Evolutionary conservation across 1,284 basidiomycete species (phyloP).

Genomic region (Singerocomus rubriflavus): DNA sequence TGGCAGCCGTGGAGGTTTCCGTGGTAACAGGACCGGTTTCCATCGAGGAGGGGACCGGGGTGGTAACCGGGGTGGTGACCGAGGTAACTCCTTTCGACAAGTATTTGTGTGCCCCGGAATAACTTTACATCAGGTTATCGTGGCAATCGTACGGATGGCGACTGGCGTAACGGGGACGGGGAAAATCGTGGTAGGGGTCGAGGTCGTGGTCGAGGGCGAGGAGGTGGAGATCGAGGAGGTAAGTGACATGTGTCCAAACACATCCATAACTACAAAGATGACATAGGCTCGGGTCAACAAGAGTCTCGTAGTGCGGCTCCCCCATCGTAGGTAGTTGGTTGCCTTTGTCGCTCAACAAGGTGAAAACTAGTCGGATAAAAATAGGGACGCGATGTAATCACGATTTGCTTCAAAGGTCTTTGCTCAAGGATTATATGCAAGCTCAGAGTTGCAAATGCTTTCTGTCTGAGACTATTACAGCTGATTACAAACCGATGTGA

Average conservation of each 20-base stretch:
- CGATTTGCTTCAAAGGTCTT: neutral
- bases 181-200: conserved; percentile 42
- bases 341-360: neutral
- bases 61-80: conserved; percentile 42
- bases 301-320: conserved; percentile 21
- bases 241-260: conserved; percentile 4
- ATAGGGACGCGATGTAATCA: conserved; percentile 3
- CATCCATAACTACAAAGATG: neutral
- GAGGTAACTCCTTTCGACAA: conserved; percentile 30
- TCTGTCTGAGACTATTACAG: too few relatives aligned
- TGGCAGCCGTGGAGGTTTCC: conserved; percentile 37
- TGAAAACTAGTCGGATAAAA: neutral
- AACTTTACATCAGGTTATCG: conserved; percentile 32
- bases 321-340: conserved; percentile 14
- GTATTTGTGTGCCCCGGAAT: neutral
- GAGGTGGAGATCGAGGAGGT: conserved; percentile 26
- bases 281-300: conserved; percentile 22
- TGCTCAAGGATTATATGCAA: too few relatives aligned
- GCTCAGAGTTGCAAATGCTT: too few relatives aligned
- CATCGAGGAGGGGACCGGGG: conserved; percentile 40
- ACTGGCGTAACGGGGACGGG: conserved; percentile 38
- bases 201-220: conserved; percentile 44
- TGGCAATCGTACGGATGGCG: conserved; percentile 33
- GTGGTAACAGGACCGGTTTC: conserved; percentile 35
- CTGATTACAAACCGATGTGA: too few relatives aligned